Percentiles rank a stretch among this genome's conserved stretches.
Evolutionary conservation across 345 rosid genomes (phyloP).

Genomic region (Gossypium rotundifolium): DNA sequence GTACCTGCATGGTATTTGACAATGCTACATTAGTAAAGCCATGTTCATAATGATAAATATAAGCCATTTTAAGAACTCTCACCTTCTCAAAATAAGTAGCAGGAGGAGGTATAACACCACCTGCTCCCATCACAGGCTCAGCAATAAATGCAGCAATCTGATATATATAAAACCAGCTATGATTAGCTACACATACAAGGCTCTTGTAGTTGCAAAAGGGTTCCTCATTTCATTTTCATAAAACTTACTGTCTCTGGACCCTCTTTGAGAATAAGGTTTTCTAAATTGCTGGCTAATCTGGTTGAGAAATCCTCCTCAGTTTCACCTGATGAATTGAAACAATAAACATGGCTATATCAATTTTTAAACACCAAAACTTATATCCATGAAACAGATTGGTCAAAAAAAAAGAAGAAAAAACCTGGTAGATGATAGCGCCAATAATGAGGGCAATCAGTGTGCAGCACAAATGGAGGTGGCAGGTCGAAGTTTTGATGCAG

Average conservation of each 20-base stretch:
- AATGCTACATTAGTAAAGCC: not conserved
- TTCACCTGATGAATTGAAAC: conserved; percentile 50
- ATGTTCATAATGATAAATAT: not conserved
- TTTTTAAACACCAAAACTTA: conserved; percentile 1
- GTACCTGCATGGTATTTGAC: conserved; percentile 46
- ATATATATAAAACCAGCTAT: conserved; percentile 8
- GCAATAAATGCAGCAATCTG: conserved; percentile 98
- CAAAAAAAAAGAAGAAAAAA: conserved; percentile 15
- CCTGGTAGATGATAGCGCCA: conserved; percentile 96
- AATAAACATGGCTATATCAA: not conserved
- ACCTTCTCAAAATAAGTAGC: conserved; percentile 95
- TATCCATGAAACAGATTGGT: not conserved
- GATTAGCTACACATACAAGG: conserved; percentile 11
- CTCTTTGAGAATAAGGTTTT: conserved; percentile 82
- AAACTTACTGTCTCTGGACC: conserved; percentile 89
- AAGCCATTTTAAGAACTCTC: conserved; percentile 1
- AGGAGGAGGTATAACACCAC: conserved; percentile 95
- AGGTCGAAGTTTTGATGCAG: conserved; percentile 92
- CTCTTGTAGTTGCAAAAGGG: conserved; percentile 7
- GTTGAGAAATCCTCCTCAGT: conserved; percentile 94
- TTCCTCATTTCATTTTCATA: not conserved
- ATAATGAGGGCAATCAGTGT: conserved; percentile 98
- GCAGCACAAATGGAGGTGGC: conserved; percentile 89
- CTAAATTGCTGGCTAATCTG: conserved; percentile 81
- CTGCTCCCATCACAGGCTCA: conserved; percentile 98